Evolutionary conservation across 2,329 filamentous ascomycete species (phyloP), one percentile per base, ranked within the genome.

Genomic region (Aspergillus eucalypticola): DNA sequence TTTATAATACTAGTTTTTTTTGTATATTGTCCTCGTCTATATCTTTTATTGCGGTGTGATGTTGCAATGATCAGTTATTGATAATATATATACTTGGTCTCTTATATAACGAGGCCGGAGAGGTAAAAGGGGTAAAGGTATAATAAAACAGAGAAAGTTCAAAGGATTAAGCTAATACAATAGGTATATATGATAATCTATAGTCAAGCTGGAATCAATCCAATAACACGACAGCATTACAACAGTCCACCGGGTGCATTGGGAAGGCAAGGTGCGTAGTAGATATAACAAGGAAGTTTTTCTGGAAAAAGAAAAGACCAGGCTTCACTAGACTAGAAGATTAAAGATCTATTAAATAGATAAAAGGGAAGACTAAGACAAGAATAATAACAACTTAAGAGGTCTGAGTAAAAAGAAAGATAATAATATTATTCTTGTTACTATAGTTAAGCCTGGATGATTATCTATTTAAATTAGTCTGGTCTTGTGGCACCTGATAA

Each of bases 31-130:
- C 60, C 61, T 58, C 38, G 49, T 52, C 57, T 25, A 48, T 13
- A 25, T 1, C 56, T 59, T 53, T 29, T 56, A 21, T 35, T 56
- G 15, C 8, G 32, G 39, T 27, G 56, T 25, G 44, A 19, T 56
- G 61, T 59, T 50, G 63, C 56, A 63, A 62, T 62, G 51, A 32
- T 58, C 49, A 49, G n/a, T 23, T 52, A 19, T 54, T 29, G 53
- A 21, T 54, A 57, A 60, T 60, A 62, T 51, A 59, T 61, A 61
- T 59, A 54, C 27, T 27, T 42, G 46, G 52, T 60, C 57, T 52
- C 64, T 66, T 57, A 62, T 66, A 63, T 58, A 61, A 64, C 53
- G 58, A 62, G 44, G 32, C 38, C 21, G 51, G 49, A 46, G 52
- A 58, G 38, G 48, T 32, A 53, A 50, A 25, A 53, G 44, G n/a